phyloP scores from a whole-genome alignment of 352 stramenopile species.

The Phytopythium litorale region DNA sequence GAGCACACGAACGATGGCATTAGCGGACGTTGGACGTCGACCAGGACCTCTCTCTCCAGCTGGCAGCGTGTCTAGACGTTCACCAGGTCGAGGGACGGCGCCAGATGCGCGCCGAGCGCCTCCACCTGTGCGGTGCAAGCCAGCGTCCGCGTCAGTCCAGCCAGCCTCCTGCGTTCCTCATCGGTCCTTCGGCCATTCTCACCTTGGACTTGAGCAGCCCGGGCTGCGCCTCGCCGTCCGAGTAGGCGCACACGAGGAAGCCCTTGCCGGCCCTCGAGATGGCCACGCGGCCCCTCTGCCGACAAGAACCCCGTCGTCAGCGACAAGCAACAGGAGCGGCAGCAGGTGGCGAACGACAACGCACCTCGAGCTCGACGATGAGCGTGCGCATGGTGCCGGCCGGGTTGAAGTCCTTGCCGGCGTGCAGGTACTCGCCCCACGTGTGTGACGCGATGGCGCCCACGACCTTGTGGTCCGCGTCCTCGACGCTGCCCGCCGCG shows the following conservation, averaged over 20 bases:
- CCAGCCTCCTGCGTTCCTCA: not conserved
- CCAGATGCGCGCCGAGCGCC: slow-evolving; percentile 52
- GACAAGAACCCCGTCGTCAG: not conserved
- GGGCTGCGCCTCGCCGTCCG: slow-evolving; percentile 39
- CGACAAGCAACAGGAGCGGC: not conserved
- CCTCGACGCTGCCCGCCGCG: slow-evolving; percentile 50
- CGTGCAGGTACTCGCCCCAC: slow-evolving; percentile 79
- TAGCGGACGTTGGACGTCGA: not conserved
- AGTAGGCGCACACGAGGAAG: slow-evolving; percentile 81
- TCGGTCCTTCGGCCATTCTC: not conserved
- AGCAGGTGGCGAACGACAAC: not conserved
- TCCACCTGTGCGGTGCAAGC: slow-evolving; percentile 34
- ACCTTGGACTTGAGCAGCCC: slow-evolving; percentile 80
- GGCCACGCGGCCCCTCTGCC: slow-evolving; percentile 49
- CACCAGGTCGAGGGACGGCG: slow-evolving; percentile 65
- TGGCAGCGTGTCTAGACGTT: slow-evolving; percentile 32
- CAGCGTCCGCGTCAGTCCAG: not conserved
- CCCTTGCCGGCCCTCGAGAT: slow-evolving; percentile 61
- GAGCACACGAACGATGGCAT: not conserved
- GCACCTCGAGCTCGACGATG: slow-evolving; percentile 71
- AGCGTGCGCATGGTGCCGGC: slow-evolving; percentile 53
- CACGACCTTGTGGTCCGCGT: slow-evolving; percentile 80
- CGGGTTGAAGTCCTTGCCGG: slow-evolving; percentile 63
- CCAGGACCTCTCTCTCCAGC: not conserved
- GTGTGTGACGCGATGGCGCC: slow-evolving; percentile 82